Conservation (phyloP, 2,329 filamentous ascomycete genomes). For the Penicillium sp. region DNA sequence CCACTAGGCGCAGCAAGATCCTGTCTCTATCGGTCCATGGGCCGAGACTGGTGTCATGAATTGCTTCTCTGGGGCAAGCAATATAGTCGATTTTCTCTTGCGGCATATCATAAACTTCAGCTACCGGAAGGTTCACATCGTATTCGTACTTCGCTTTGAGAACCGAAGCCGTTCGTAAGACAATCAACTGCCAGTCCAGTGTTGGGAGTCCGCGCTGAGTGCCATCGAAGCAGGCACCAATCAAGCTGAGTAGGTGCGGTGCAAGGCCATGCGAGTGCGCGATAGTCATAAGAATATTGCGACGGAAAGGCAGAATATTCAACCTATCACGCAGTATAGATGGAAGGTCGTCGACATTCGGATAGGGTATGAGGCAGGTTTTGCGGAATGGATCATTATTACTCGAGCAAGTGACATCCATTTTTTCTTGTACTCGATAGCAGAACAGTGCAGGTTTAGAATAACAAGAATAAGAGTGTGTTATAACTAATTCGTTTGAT, state of each 20-base stretch:
- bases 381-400: conserved; percentile 4
- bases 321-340: conserved; percentile 1
- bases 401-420: too few relatives aligned
- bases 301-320: conserved; percentile 12
- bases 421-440: not conserved
- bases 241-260: conserved; percentile 9
- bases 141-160: conserved; percentile 13
- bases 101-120: conserved; percentile 6
- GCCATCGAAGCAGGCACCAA: conserved; percentile 15
- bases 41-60: not conserved
- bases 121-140: conserved; percentile 12
- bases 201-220: conserved; percentile 7
- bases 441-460: not conserved
- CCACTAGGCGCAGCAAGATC: conserved; percentile 9
- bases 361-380: conserved; percentile 14
- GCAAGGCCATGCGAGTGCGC: conserved; percentile 9
- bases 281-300: conserved; percentile 12
- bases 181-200: conserved; percentile 18
- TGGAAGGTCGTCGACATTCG: conserved; percentile 5
- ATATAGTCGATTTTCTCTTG: conserved; percentile 13
- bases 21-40: conserved; percentile 7
- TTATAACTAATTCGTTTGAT: not conserved
- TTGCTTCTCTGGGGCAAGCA: not conserved
- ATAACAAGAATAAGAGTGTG: not conserved
- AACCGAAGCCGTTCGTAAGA: conserved; percentile 7